These are phyloP conservation scores for Boletus reticuloceps DNA, from an alignment of 768 basidiomycete genomes.

Conservation along the genomic window DNA sequence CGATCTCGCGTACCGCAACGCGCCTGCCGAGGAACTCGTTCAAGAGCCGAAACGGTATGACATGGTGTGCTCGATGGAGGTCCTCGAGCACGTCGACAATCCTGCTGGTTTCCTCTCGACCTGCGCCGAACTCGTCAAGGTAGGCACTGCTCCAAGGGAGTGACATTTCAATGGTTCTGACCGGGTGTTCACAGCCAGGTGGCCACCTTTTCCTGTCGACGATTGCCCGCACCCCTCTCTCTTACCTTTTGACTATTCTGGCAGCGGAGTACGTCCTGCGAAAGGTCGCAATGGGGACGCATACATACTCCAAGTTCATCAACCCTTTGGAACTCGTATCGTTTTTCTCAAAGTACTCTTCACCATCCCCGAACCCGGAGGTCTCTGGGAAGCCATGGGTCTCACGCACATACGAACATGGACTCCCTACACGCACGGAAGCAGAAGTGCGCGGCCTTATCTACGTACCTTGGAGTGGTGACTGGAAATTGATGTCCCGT, in stretches of 20 bases:
- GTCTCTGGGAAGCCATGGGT: constrained; percentile 53
- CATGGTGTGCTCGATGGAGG: constrained; percentile 96
- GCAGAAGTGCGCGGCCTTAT: constrained; percentile 80
- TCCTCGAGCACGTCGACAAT: constrained; percentile 95
- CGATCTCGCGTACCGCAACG: constrained; percentile 63
- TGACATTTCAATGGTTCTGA: constrained; percentile 2
- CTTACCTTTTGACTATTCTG: constrained; percentile 68
- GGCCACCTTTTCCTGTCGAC: constrained; percentile 96
- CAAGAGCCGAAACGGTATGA: constrained; percentile 70
- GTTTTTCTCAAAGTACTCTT: constrained; percentile 70
- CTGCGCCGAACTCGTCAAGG: constrained; percentile 86
- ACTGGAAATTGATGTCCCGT: constrained; percentile 69
- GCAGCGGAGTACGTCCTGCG: constrained; percentile 81
- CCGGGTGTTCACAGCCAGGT: constrained; percentile 62
- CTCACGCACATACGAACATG: constrained; percentile 43
- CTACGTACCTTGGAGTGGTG: constrained; percentile 67
- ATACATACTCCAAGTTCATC: constrained; percentile 88
- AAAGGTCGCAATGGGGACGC: constrained; percentile 83
- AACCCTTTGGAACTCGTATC: constrained; percentile 80
- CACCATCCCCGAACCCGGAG: constrained; percentile 11
- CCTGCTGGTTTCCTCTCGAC: constrained; percentile 79
- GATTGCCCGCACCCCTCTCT: constrained; percentile 79
- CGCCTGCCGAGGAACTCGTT: constrained; percentile 73
- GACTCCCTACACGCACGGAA: constrained; percentile 56
- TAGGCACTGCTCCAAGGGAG: constrained; percentile 32